These are phyloP conservation scores for Yamadazyma olivae DNA, from an alignment of 805 yeast species.

Conservation along the genomic window DNA sequence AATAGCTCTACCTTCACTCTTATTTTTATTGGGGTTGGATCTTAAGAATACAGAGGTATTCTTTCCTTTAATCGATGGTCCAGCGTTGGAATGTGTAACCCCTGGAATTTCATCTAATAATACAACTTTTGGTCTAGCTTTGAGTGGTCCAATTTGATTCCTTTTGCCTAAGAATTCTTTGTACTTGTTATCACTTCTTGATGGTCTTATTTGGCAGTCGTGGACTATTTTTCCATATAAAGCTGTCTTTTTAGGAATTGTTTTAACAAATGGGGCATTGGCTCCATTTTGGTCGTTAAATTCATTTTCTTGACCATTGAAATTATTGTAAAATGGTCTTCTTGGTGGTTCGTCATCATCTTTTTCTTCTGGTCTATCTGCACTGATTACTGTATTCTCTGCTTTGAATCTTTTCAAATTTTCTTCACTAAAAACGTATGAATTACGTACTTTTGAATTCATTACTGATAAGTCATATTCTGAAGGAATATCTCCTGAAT, in stretches of 20 bases:
- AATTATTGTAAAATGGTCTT: constrained; percentile 1
- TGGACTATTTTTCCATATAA: constrained; percentile 85
- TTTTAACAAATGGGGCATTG: constrained; percentile 72
- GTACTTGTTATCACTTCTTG: constrained; percentile 69
- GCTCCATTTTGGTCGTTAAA: constrained; percentile 15
- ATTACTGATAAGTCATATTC: constrained; percentile 78
- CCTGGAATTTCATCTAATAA: constrained; percentile 81
- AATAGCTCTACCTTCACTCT: constrained; percentile 79
- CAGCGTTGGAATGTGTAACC: constrained; percentile 80
- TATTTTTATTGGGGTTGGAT: constrained; percentile 38
- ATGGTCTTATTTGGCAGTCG: constrained; percentile 87
- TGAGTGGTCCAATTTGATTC: constrained; percentile 49
- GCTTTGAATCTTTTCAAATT: constrained; percentile 63
- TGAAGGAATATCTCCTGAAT: constrained; percentile 57
- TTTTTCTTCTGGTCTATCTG: constrained; percentile 10
- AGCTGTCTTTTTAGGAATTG: constrained; percentile 86
- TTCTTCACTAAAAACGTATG: constrained; percentile 84
- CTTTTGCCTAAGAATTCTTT: constrained; percentile 50
- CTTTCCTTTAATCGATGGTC: constrained; percentile 70
- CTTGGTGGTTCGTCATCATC: constrained; percentile 6
- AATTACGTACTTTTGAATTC: constrained; percentile 78
- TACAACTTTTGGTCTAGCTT: constrained; percentile 61
- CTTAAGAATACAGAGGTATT: constrained; percentile 62
- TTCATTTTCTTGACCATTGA: constrained; percentile 5
- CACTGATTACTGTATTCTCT: constrained; percentile 18